Evolutionary conservation across 2,329 filamentous ascomycete species (phyloP), one percentile per base, ranked within the genome.

Genomic region (Huntiella moniliformis): DNA sequence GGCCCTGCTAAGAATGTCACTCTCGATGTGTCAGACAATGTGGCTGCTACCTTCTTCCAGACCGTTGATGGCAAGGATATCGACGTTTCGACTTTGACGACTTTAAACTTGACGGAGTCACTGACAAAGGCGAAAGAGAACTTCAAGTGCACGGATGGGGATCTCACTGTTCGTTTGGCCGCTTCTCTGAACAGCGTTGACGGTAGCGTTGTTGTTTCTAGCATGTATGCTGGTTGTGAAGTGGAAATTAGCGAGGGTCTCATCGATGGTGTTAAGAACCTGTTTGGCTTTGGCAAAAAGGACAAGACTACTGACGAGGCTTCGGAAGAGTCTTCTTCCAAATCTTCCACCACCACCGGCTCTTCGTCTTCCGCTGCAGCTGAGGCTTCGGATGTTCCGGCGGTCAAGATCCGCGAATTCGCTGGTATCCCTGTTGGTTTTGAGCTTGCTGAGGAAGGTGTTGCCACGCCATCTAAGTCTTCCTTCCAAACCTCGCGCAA

Each of bases 281-380:
- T 95, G 51, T 92, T 98, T 57, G 91, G 91, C 4, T 87, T 96
- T 58, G 91, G 88, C 18, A 82, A 82, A 56, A 93, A 93, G 63
- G 81, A 82, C 31, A 82, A 94, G 62, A 68, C 71, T 4, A 58
- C 94, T 32, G 71, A 74, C 49, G 80, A 79, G 40, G 68, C 66
- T 16, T 74, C 70, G 45, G 67, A 60, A n/a, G 52, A 52, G 33
- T 58, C 61, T 34, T 58, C 56, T 5, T 51, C 55, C 33, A 51
- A 57, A 13, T 50, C 57, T 11, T 49, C 57, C 5, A 55, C 56
- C 4, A 45, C 52, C 40, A 44, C 53, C 16, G 39, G 50, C 12
- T 45, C 51, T 22, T 61, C 67, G 33, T 62, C 68, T 11, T 64
- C 71, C 17, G 67, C 68, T 10, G 62, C 71, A 5, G 66, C 67